Conservation (phyloP, 1,284 basidiomycete genomes). For the Ceratobasidium sp. region DNA sequence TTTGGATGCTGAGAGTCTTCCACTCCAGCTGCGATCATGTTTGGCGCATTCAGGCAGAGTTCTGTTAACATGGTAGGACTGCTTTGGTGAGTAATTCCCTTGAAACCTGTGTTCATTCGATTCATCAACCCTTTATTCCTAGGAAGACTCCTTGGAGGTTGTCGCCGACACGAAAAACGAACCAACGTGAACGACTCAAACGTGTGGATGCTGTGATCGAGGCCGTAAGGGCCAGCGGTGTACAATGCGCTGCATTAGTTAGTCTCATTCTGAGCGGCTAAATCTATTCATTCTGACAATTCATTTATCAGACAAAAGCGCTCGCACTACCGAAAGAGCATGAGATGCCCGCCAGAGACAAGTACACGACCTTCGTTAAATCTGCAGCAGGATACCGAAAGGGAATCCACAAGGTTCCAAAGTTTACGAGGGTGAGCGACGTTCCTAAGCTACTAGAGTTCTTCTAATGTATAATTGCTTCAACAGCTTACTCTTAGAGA, state of each 20-base stretch:
- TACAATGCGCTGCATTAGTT: conserved; percentile 82
- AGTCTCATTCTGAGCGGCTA: conserved; percentile 54
- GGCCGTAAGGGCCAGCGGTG: conserved; percentile 83
- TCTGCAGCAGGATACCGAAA: conserved; percentile 86
- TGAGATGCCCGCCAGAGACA: conserved; percentile 90
- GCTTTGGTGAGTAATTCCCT: conserved; percentile 71
- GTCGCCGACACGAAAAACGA: conserved; percentile 91
- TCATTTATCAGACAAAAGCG: conserved; percentile 67
- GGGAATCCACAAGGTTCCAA: conserved; percentile 95
- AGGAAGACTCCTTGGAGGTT: conserved; percentile 98
- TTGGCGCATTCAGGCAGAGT: conserved; percentile 80
- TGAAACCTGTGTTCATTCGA: conserved; percentile 1
- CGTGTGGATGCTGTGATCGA: conserved; percentile 95
- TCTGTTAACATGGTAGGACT: conserved; percentile 77
- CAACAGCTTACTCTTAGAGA: conserved; percentile 48
- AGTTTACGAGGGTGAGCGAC: conserved; percentile 88
- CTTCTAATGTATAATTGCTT: not conserved
- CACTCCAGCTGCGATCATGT: conserved; percentile 64
- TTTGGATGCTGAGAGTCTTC: not conserved
- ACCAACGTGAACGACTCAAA: conserved; percentile 89
- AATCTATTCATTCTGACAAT: conserved; percentile 15
- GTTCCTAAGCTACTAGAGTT: not conserved
- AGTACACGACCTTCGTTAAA: conserved; percentile 92
- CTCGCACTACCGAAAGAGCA: conserved; percentile 87
- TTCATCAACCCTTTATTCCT: conserved; percentile 24